Evolutionary conservation across 1,284 basidiomycete species (phyloP), one percentile per base, ranked within the genome.

Genomic region (Moniliella sp.): DNA sequence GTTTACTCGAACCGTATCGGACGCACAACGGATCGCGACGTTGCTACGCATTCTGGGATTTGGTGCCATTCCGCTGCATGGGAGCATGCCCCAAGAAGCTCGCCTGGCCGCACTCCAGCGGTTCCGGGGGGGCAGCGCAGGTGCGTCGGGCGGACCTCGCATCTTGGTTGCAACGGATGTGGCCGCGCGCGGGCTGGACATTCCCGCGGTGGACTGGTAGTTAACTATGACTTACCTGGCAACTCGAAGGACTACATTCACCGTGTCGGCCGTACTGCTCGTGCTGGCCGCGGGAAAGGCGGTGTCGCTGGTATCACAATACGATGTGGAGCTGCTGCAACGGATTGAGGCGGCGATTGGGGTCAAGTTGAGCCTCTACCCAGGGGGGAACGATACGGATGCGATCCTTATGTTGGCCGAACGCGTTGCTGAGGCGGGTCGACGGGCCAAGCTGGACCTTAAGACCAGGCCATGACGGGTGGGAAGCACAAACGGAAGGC

Each of bases 171-270:
- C 91, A 5, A 99, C 91, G 0, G 91, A 99, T 61, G 75, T 99
- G 31, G 91, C 91, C n/a, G 81, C 78, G 59, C 42, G 50, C 49
- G 91, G 91, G 58, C 68, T 97, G 18, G 91, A 97, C 64, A 93
- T 97, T 38, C 86, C 88, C 3, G 74, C 78, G 11, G 91, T 97
- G 15, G 91, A 99, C 67, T 86, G 25, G 88, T 99, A 32, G 81
- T 99, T 64, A 97, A 99, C 64, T 99, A 82, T 61, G 88, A 97
- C 61, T 79, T 94, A 41, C 91, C 91, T 1, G 82, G 83, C 4
- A 82, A 97, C 61, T 94, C 86, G 16, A 97, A 97, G 66, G 91
- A 97, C 62, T 99, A 97, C 62, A 93, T 99, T 36, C 91, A 99
- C 61, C 75, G 91, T 35, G 91, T 99, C 12, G 91, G 91, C 19